A percentile compares a stretch with the other conserved stretches of the same genome.
Evolutionary conservation across 495 filamentous ascomycete species (phyloP).

Genomic region (Neurospora sp.): DNA sequence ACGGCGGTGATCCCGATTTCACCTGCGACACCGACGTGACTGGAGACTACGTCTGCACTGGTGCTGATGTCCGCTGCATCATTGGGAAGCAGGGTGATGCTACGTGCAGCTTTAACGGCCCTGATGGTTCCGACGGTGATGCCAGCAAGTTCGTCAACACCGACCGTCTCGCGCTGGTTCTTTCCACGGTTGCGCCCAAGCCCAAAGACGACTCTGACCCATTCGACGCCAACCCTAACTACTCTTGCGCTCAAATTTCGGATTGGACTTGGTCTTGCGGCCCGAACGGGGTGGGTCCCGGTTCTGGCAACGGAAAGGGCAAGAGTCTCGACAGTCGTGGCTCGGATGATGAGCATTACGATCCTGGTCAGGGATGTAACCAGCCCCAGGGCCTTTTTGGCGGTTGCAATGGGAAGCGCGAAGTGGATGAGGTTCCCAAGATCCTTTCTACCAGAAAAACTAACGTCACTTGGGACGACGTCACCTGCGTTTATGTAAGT

Average conservation of each 20-base stretch:
- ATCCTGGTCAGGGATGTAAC: neutral
- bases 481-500: no score
- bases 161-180: neutral
- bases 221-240: neutral
- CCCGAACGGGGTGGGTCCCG: no score
- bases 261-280: neutral
- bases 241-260: neutral
- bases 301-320: neutral
- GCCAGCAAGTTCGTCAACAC: neutral
- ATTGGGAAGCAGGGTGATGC: neutral
- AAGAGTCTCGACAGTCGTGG: neutral
- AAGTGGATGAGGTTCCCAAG: no score
- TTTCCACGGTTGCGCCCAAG: neutral
- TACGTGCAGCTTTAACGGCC: neutral
- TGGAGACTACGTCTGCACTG: neutral
- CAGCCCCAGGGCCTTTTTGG: neutral
- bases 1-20: neutral
- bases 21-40: neutral
- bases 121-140: neutral
- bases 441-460: no score
- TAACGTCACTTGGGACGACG: no score
- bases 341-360: neutral
- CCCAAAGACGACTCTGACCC: neutral
- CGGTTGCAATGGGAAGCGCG: no score
- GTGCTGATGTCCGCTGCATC: neutral